A percentile compares a stretch with the other conserved stretches of the same genome.
phyloP scores from a whole-genome alignment of 2,329 filamentous ascomycete genomes.

The Colletotrichum orchidophilum region DNA sequence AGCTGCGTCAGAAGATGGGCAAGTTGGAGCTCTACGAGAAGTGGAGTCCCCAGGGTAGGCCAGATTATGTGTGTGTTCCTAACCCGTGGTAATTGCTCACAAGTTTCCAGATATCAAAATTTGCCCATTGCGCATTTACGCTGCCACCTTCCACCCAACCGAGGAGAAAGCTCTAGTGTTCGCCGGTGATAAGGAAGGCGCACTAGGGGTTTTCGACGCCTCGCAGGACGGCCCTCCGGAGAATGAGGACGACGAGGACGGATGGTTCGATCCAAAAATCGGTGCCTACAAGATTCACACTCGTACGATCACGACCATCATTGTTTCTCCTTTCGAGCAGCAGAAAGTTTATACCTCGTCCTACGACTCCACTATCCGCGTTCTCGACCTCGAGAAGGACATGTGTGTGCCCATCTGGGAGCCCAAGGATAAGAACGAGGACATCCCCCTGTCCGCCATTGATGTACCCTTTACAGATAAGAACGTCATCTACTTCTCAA shows the following conservation, averaged over 20 bases:
- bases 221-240: conserved; percentile 70
- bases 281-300: conserved; percentile 91
- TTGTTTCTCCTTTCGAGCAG: conserved; percentile 76
- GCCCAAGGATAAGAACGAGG: conserved; percentile 72
- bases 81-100: neutral
- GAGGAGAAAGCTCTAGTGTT: conserved; percentile 88
- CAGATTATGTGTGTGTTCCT: conserved; percentile 6
- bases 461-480: conserved; percentile 79
- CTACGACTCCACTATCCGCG: conserved; percentile 92
- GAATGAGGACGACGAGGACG: conserved; percentile 73
- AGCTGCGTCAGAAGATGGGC: conserved; percentile 80
- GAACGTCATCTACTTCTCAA: conserved; percentile 86
- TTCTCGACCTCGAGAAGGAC: conserved; percentile 83
- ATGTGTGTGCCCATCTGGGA: conserved; percentile 85
- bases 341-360: conserved; percentile 86
- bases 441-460: conserved; percentile 84
- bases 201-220: conserved; percentile 89
- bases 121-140: conserved; percentile 86
- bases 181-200: conserved; percentile 92
- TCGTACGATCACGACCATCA: conserved; percentile 86
- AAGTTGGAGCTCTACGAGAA: conserved; percentile 82
- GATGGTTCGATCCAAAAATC: conserved; percentile 76
- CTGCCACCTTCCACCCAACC: conserved; percentile 88
- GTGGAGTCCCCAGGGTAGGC: conserved; percentile 80
- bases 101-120: conserved; percentile 80